Base-by-base conservation (phyloP, 228 moss, liverwort and hornwort species). In the Sphagnum fallax region DNA sequence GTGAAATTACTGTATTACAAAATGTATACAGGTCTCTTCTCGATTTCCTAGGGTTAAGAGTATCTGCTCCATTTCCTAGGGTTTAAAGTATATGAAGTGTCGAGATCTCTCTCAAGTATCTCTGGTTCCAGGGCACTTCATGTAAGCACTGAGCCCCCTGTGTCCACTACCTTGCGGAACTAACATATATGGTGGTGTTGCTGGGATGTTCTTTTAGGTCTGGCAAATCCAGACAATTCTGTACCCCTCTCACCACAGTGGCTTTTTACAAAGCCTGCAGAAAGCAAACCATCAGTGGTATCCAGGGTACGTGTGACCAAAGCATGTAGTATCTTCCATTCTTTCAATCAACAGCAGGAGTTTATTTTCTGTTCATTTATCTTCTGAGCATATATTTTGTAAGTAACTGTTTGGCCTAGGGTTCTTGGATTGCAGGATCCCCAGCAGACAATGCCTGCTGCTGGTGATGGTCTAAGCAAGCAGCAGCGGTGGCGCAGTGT, bases 241-340 rank as follows among this genome's bases (percentile, higher is more conserved):
- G 90, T 98, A 72, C 98, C 97, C 12, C 93, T 93, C 9, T 92
- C 98, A 61, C 98, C 98, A 2, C 93, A 98, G 81, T 98, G 98
- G 98, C 84, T 98, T 18, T 74, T 93, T 65, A 84, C 98, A 52
- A 98, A 92, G 74, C 87, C 93, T 72, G 86, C 77, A 69, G 95
- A 97, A 65, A 82, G 80, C 78, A 96, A 93, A 78, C 88, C 80
- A 62, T 79, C 89, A 51, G 71, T 79, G 63, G 77, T 88, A 48
- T 75, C 86, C 49, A 80, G 82, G 82, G 86, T 86, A 77, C 67
- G 82, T 70, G 50, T 51, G 48, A 11, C 48, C 64, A 48, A 69
- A 60, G 66, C 79, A 69, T 83, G 74, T 75, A 16, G 6, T 16
- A 49, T 47, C 63, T 65, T 16, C 51, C 8, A 47, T 16, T 5